Conservation (phyloP, 1,139 yeast species). For the Diutina neorugosa region DNA sequence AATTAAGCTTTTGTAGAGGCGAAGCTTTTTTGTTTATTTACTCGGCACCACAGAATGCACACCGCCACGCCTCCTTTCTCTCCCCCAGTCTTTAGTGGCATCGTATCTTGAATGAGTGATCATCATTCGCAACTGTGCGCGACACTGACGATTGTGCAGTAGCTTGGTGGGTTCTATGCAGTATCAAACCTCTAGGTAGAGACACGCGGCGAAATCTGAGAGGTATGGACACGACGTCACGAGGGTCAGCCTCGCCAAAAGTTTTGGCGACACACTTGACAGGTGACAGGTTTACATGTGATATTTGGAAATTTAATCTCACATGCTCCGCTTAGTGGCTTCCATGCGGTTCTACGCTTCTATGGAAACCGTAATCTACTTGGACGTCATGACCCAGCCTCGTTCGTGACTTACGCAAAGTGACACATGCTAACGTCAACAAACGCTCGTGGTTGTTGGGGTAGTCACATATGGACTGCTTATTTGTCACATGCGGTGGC, state of each 20-base stretch:
- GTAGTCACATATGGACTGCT: background rate
- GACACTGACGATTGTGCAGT: background rate
- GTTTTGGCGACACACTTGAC: too few species aligned
- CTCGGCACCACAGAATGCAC: background rate
- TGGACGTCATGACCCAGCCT: too few species aligned
- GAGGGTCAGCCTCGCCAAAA: too few species aligned
- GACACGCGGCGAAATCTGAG: too few species aligned
- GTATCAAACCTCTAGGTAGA: too few species aligned
- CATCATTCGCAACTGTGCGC: background rate
- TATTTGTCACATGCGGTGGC: background rate
- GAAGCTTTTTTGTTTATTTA: background rate
- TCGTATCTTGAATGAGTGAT: background rate
- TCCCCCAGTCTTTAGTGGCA: background rate
- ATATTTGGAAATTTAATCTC: too few species aligned
- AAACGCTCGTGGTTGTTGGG: background rate
- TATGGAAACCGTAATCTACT: too few species aligned
- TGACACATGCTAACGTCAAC: background rate
- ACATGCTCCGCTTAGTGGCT: too few species aligned
- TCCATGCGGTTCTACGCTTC: too few species aligned
- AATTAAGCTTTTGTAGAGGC: background rate
- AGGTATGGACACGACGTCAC: too few species aligned
- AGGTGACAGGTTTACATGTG: too few species aligned
- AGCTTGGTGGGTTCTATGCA: background rate
- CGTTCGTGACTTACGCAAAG: background rate
- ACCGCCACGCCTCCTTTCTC: background rate